Evolutionary conservation across 805 yeast genomes (phyloP).

Genomic region (Cephaloascus albidus): DNA sequence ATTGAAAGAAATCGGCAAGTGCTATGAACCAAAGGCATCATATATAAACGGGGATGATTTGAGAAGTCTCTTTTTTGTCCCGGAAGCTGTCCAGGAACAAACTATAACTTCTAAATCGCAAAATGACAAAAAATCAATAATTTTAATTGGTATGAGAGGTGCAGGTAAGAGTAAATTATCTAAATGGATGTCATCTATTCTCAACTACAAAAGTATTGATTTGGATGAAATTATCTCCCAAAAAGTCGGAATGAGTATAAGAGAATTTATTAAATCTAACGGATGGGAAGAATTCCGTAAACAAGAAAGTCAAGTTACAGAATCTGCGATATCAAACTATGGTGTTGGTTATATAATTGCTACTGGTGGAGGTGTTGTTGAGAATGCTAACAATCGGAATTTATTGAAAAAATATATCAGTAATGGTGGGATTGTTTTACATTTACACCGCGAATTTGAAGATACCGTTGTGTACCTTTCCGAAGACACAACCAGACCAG

Average conservation of each 20-base stretch:
- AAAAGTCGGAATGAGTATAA: slow-evolving; percentile 39
- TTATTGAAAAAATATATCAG: slow-evolving; percentile 44
- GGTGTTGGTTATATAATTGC: slow-evolving; percentile 60
- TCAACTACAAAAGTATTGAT: slow-evolving; percentile 67
- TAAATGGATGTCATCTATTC: slow-evolving; percentile 60
- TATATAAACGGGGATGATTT: slow-evolving; percentile 30
- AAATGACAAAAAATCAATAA: slow-evolving; percentile 47
- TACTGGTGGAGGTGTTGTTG: slow-evolving; percentile 96
- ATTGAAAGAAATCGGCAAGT: slow-evolving; percentile 30
- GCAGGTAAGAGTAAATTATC: slow-evolving; percentile 91
- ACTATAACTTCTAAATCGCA: slow-evolving; percentile 18
- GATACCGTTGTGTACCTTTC: slow-evolving; percentile 69
- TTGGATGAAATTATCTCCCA: slow-evolving; percentile 67
- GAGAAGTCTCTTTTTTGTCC: slow-evolving; percentile 37
- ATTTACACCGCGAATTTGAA: slow-evolving; percentile 79
- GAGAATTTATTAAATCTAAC: slow-evolving; percentile 45
- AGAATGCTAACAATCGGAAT: slow-evolving; percentile 56
- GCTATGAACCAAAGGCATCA: slow-evolving; percentile 33
- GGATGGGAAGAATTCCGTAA: slow-evolving; percentile 89
- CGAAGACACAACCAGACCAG: slow-evolving; percentile 81
- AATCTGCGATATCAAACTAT: slow-evolving; percentile 32
- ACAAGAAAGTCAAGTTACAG: slow-evolving; percentile 50
- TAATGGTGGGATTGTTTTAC: slow-evolving; percentile 74
- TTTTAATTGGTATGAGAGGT: slow-evolving; percentile 95
- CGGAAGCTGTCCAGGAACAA: slow-evolving; percentile 59